Evolutionary conservation across 2,329 filamentous ascomycete genomes (phyloP).

Genomic region (Moelleriella libera): DNA sequence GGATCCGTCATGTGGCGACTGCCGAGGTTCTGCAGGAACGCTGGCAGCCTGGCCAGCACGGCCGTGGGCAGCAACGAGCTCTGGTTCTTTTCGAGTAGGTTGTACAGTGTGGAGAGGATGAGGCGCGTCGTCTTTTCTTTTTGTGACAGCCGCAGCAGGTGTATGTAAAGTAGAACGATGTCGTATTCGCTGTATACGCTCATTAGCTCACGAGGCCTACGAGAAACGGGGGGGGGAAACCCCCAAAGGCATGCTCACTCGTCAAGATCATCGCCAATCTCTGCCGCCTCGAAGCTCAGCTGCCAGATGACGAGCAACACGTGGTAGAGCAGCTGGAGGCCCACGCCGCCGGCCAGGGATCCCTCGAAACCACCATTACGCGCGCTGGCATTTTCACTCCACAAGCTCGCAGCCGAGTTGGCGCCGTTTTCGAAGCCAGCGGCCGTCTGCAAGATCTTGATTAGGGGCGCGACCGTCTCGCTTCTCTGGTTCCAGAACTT

Average conservation of each 20-base stretch:
- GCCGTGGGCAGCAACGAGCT: conserved; percentile 70
- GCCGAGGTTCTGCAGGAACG: conserved; percentile 47
- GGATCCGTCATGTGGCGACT: conserved; percentile 49
- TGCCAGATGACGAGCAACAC: conserved; percentile 92
- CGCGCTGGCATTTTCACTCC: conserved; percentile 38
- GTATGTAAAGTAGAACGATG: conserved; percentile 80
- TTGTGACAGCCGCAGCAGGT: conserved; percentile 78
- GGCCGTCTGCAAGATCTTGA: conserved; percentile 70
- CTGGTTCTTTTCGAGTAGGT: conserved; percentile 60
- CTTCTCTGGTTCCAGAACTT: conserved; percentile 86
- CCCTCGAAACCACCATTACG: conserved; percentile 50
- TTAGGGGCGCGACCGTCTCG: conserved; percentile 69
- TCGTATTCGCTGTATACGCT: conserved; percentile 64
- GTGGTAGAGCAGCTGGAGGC: conserved; percentile 86
- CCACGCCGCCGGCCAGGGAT: conserved; percentile 64
- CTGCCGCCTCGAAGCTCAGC: conserved; percentile 80
- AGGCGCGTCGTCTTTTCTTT: conserved; percentile 97
- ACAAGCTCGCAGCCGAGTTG: conserved; percentile 43
- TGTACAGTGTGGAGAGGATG: conserved; percentile 76
- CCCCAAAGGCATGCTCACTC: conserved; percentile 41
- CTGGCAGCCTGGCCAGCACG: conserved; percentile 68
- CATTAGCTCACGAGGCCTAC: neutral
- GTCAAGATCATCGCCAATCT: conserved; percentile 62
- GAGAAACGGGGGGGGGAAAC: neutral
- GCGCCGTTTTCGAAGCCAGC: conserved; percentile 57